A percentile compares a stretch with the other conserved stretches of the same genome.
These are phyloP conservation scores for Lodderomyces pseudojiufengensis DNA, from an alignment of 1,139 yeast species.

Conservation along the genomic window DNA sequence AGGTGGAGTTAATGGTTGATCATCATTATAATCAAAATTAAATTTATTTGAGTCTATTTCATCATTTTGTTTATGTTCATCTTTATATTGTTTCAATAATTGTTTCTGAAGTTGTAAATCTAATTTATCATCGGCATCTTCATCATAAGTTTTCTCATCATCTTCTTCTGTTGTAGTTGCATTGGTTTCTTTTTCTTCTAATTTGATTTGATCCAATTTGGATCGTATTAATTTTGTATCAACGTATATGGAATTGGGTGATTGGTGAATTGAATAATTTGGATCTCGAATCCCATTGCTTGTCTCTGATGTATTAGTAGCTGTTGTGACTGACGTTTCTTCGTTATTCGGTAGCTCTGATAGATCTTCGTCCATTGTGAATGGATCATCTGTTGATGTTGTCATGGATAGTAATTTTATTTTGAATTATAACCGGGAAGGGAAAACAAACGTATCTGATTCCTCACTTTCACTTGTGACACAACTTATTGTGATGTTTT, in stretches of 20 bases:
- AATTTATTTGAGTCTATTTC: background rate
- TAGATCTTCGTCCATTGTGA: conserved; percentile 47
- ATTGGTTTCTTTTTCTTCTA: conserved; percentile 18
- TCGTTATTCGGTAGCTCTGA: conserved; percentile 4
- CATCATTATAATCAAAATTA: conserved; percentile 2
- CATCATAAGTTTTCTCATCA: conserved; percentile 31
- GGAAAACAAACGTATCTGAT: too few species aligned
- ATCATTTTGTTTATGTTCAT: conserved; percentile 1
- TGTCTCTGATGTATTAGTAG: conserved; percentile 2
- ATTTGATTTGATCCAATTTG: conserved; percentile 24
- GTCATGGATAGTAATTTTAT: conserved; percentile 19
- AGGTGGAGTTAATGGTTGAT: conserved; percentile 57
- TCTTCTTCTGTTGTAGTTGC: conserved; percentile 21
- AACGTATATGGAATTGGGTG: conserved; percentile 10
- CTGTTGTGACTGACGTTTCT: background rate
- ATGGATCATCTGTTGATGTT: conserved; percentile 39
- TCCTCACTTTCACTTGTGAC: too few species aligned
- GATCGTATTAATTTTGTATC: conserved; percentile 35
- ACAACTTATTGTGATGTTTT: too few species aligned
- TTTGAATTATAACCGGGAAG: background rate
- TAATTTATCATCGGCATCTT: conserved; percentile 42
- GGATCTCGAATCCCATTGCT: background rate
- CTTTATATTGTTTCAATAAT: conserved; percentile 19
- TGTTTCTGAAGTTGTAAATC: conserved; percentile 26
- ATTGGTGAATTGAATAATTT: background rate